phyloP scores from a whole-genome alignment of 345 rosid species.

The Eutrema heterophyllum region DNA sequence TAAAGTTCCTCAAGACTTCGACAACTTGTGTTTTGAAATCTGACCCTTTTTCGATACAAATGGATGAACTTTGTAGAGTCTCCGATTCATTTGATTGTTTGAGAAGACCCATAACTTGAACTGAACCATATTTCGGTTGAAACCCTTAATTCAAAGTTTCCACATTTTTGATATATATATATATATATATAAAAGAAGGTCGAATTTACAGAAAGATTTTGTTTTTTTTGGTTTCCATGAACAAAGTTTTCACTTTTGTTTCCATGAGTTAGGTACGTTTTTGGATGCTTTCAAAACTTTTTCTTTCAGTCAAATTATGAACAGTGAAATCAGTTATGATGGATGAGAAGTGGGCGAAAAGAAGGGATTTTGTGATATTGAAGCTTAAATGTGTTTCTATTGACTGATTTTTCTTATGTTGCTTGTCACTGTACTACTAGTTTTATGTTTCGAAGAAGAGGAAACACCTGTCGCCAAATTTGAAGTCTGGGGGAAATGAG shows the following conservation, averaged over 20 bases:
- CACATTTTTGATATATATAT: no score
- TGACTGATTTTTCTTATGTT: slow-evolving; percentile 8
- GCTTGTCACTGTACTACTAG: slow-evolving; percentile 35
- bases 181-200: no score
- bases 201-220: neutral
- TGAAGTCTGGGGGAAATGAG: slow-evolving; percentile 47
- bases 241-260: neutral
- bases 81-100: neutral
- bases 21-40: neutral
- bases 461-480: slow-evolving; percentile 59
- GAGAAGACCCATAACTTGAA: slow-evolving; percentile 6
- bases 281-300: neutral
- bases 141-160: neutral
- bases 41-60: slow-evolving; percentile 2
- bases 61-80: neutral
- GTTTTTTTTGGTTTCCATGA: neutral
- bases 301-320: neutral
- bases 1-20: neutral
- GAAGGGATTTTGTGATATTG: neutral
- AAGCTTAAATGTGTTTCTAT: neutral
- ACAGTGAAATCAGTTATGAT: neutral
- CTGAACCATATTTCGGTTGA: neutral
- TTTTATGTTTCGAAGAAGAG: slow-evolving; percentile 76
- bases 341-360: neutral
- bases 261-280: neutral